Base-by-base conservation (phyloP, 176 grass and related monocot species). In the Tillandsia leiboldiana region DNA sequence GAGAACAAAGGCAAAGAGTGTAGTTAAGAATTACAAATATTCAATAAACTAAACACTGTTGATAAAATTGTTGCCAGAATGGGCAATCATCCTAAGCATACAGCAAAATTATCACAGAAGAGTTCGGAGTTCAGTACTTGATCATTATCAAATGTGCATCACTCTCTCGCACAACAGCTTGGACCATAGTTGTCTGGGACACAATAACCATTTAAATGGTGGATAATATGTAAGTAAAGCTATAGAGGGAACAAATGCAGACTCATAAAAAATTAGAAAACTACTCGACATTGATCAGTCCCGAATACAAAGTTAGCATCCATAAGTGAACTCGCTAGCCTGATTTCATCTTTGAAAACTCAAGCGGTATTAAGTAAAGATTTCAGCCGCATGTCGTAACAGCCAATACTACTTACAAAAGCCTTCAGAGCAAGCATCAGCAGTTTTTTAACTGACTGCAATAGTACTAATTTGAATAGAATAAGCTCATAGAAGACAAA, bases 181-280 rank as follows among this genome's bases (percentile, higher is more conserved):
- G 73, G 49, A 97, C 86, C 72, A 97, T 48, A 72, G 86, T 92
- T 72, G 89, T 97, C 93, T 97, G 86, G 69, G 14, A 65, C 48
- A 81, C 11, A 77, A 67, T 51, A 50, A 73, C 52, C 61, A 74
- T 0, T 2, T 64, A 65, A 63, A 7, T 20, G 11, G 63, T 80
- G 26, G 72, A 52, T 2, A 53, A 17, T 61, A 63, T 65, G 28
- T 12, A 4, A 12, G 26, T 12, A 65, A 47, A 27, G 12, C 11
- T 14, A 13, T 6, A 65, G 28, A 65, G 12, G 1, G 26, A 51
- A 20, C 22, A 50, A 11, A 12, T 51, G 8, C 3, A 23, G 71
- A 24, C 13, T 17, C 29, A 64, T 57, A 10, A 28, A 70, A 14
- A 73, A 14, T 10, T 8, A 63, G 2, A 52, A 10, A 48, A 14